Percentiles rank a stretch among this genome's conserved stretches.
phyloP scores from a whole-genome alignment of 352 stramenopile genomes.

The Pythium aquatile region DNA sequence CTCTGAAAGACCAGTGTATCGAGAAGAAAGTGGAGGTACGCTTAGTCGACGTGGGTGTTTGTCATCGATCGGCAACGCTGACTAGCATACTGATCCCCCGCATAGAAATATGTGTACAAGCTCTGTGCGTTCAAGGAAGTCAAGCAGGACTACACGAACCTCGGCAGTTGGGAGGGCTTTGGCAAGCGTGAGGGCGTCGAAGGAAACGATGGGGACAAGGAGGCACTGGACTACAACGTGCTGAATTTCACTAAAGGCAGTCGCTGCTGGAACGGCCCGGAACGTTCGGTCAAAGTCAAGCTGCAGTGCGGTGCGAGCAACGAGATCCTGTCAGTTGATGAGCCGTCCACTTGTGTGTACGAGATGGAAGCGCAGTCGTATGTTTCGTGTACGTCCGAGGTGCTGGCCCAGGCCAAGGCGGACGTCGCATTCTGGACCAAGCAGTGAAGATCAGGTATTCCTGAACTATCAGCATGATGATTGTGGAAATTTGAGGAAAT shows the following conservation, averaged over 20 bases:
- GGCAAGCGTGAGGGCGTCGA: slow-evolving; percentile 16
- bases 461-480: neutral
- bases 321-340: slow-evolving; percentile 87
- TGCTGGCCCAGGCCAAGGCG: slow-evolving; percentile 39
- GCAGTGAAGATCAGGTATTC: slow-evolving; percentile 2
- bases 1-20: slow-evolving; percentile 75
- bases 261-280: slow-evolving; percentile 91
- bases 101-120: slow-evolving; percentile 87
- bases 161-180: slow-evolving; percentile 81
- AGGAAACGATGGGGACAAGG: neutral
- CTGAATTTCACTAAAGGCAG: slow-evolving; percentile 81
- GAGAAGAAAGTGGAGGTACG: slow-evolving; percentile 73
- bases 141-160: slow-evolving; percentile 72
- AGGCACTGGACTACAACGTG: slow-evolving; percentile 40
- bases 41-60: neutral
- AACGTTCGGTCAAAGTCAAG: slow-evolving; percentile 69
- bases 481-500: slow-evolving; percentile 16
- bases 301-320: slow-evolving; percentile 81
- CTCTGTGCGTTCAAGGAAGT: slow-evolving; percentile 82
- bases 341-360: slow-evolving; percentile 93
- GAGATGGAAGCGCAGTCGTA: slow-evolving; percentile 79
- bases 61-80: neutral
- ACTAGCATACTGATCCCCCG: slow-evolving; percentile 2
- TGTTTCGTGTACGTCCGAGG: slow-evolving; percentile 53
- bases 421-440: slow-evolving; percentile 54